Evolutionary conservation across 768 basidiomycete species (phyloP).

Genomic region (Rhodocollybia butyracea): DNA sequence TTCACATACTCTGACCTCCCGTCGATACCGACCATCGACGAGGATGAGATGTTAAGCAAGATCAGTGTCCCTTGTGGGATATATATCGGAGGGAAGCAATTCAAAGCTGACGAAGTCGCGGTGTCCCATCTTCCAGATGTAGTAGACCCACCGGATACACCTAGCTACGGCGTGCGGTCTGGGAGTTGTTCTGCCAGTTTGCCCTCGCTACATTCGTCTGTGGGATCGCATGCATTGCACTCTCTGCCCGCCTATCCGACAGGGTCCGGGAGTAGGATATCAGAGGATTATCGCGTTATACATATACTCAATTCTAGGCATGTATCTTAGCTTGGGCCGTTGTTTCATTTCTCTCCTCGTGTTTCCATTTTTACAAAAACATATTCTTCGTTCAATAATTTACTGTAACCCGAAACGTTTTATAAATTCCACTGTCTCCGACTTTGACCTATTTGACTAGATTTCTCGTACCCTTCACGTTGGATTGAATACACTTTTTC

Average conservation of each 20-base stretch:
- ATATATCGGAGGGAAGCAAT: conserved; percentile 44
- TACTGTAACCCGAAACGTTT: too few species aligned
- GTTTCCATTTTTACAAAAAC: too few species aligned
- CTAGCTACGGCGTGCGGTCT: conserved; percentile 9
- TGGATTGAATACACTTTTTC: too few species aligned
- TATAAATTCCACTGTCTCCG: too few species aligned
- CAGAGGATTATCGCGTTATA: conserved; percentile 61
- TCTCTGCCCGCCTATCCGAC: conserved; percentile 24
- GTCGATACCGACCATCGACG: conserved; percentile 44
- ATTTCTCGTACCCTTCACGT: too few species aligned
- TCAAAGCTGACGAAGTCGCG: conserved; percentile 32
- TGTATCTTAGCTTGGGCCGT: too few species aligned
- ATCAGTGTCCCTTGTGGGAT: conserved; percentile 45
- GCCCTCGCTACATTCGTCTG: conserved; percentile 39
- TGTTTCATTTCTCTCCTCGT: too few species aligned
- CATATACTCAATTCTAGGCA: conserved; percentile 51
- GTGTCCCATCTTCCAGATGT: neutral
- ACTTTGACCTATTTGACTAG: too few species aligned
- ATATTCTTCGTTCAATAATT: too few species aligned
- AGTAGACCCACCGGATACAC: conserved; percentile 10
- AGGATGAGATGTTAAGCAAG: conserved; percentile 37
- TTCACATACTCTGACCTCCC: conserved; percentile 48
- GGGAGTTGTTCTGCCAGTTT: conserved; percentile 17
- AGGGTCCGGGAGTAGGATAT: conserved; percentile 22
- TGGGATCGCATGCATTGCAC: conserved; percentile 25